Base-by-base conservation (phyloP, 2,329 filamentous ascomycete species). In the Fusarium sp. region DNA sequence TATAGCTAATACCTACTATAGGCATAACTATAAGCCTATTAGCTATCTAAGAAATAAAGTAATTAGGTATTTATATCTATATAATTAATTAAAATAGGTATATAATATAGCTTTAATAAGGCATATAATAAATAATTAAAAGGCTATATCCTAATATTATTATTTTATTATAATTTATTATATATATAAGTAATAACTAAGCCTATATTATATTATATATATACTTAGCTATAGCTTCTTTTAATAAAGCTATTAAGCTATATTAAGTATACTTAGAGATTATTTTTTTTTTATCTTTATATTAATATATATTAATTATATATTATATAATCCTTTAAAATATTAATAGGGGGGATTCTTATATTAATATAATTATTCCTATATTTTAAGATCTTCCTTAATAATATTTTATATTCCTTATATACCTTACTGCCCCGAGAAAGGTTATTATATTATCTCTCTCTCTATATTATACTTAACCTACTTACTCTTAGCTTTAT, bases 231-330 rank as follows among this genome's bases (percentile, higher is more conserved):
- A 35, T 31, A 31, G 14, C n/a, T 52, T 14, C 31, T n/a, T 39
- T 29, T 6, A 52, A 18, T 37, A 18, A 31, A 54, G 18, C n/a
- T 4, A 52, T 52, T 52, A 29, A 1, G 7, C 29, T 14, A n/a
- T n/a, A n/a, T n/a, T n/a, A n/a, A n/a, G n/a, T n/a, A n/a, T n/a
- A n/a, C n/a, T n/a, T n/a, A n/a, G 22, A 59, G 14, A 59, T 37
- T 52, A 18, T 8, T 13, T 22, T 54, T 63, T 29, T 52, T 10
- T 37, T 27, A n/a, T 63, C 22, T 54, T 4, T 63, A 31, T 8
- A 6, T 48, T 58, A 29, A 48, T 65, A 65, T 65, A 65, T 58
- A 58, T 14, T 3, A 65, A 35, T 31, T 59, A 20, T 31, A 59
- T 58, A 29, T 31, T 27, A 22, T 39, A 22, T 11, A 4, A 27